Conservation (phyloP, 768 basidiomycete genomes). For the Polyporus arcularius region DNA sequence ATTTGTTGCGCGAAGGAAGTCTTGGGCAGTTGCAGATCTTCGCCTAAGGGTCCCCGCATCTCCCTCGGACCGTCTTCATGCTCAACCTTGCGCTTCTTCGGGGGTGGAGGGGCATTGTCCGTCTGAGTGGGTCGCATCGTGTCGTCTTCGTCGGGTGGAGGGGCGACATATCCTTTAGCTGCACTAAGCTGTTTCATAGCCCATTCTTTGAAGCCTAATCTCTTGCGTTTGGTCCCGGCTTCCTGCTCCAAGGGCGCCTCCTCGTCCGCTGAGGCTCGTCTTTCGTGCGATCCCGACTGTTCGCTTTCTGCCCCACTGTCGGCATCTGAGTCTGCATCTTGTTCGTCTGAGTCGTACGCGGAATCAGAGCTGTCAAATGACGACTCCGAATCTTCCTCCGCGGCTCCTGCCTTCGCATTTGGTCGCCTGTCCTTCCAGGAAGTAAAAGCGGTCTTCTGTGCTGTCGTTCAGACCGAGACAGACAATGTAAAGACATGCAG, state of each 20-base stretch:
- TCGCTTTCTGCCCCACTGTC: slow-evolving; percentile 18
- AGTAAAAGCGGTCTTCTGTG: slow-evolving; percentile 40
- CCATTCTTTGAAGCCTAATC: slow-evolving; percentile 83
- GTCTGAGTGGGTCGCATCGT: background rate
- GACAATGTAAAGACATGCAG: background rate
- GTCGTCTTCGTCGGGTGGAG: slow-evolving; percentile 11
- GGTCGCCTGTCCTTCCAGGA: slow-evolving; percentile 47
- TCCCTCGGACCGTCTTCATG: slow-evolving; percentile 32
- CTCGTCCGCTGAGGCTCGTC: slow-evolving; percentile 9
- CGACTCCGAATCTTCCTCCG: slow-evolving; percentile 46
- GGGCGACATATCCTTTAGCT: slow-evolving; percentile 44
- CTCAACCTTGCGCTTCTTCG: slow-evolving; percentile 54
- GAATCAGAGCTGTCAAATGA: slow-evolving; percentile 83
- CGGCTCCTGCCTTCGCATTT: slow-evolving; percentile 12
- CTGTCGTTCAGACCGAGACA: background rate
- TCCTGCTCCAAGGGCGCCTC: slow-evolving; percentile 25
- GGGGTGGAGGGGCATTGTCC: slow-evolving; percentile 13
- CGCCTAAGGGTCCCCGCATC: slow-evolving; percentile 82
- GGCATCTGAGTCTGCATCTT: slow-evolving; percentile 25
- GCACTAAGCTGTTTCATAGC: slow-evolving; percentile 73
- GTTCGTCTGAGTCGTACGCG: slow-evolving; percentile 47
- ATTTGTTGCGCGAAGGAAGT: slow-evolving; percentile 64
- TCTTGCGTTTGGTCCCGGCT: slow-evolving; percentile 38
- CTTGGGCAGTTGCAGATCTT: slow-evolving; percentile 62
- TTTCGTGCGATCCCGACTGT: slow-evolving; percentile 17